These are phyloP conservation scores for Hygrocybe coccinea DNA, from an alignment of 768 basidiomycete species.

Conservation along the genomic window DNA sequence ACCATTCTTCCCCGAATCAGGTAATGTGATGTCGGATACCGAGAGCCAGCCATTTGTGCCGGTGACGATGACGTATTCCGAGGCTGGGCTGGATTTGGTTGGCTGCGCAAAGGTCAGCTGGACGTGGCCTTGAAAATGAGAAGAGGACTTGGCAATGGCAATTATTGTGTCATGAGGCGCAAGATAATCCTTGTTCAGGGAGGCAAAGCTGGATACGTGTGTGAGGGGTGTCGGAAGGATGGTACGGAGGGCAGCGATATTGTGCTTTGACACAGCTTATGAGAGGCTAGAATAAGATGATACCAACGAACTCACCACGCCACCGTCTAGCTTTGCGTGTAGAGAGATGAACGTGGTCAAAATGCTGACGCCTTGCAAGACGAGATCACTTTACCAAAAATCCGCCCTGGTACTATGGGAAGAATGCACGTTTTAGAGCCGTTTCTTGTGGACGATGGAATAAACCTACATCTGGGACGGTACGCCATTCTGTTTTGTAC, in stretches of 20 bases:
- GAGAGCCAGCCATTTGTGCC: constrained; percentile 62
- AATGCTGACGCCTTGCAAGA: too few relatives aligned
- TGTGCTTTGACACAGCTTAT: constrained; percentile 44
- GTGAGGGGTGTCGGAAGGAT: constrained; percentile 51
- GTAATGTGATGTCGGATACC: constrained; percentile 31
- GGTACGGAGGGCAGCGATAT: constrained; percentile 55
- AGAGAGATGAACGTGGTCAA: too few relatives aligned
- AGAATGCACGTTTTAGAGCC: too few relatives aligned
- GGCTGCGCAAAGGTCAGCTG: constrained; percentile 64
- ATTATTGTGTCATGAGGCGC: constrained; percentile 78
- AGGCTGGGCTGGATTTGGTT: constrained; percentile 33
- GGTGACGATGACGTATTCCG: constrained; percentile 47
- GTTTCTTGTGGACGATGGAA: not conserved
- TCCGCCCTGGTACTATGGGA: too few relatives aligned
- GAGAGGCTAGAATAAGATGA: not conserved
- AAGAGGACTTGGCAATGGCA: constrained; percentile 47
- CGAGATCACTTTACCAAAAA: too few relatives aligned
- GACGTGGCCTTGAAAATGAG: constrained; percentile 51
- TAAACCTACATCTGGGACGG: constrained; percentile 65
- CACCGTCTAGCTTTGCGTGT: too few relatives aligned
- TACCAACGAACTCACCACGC: too few relatives aligned
- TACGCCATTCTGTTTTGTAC: constrained; percentile 82
- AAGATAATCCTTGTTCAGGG: constrained; percentile 66
- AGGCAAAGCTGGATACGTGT: constrained; percentile 58
- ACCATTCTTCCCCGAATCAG: constrained; percentile 18